Percentiles rank a stretch among this genome's conserved stretches.
These are phyloP conservation scores for Gossypium gossypioides DNA, from an alignment of 441 rosid species.

Conservation along the genomic window DNA sequence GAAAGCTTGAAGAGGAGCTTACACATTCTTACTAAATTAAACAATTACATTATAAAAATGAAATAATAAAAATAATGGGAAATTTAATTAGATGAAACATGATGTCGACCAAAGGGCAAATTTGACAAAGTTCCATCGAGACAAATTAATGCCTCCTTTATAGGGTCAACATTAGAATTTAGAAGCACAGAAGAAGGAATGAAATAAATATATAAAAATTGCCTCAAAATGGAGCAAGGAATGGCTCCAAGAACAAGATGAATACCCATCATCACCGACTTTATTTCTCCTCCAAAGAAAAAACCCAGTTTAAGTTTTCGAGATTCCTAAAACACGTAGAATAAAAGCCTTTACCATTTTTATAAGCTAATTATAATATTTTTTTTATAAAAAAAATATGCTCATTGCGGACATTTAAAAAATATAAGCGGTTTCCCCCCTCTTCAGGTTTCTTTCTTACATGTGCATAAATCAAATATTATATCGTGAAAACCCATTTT, in stretches of 20 bases:
- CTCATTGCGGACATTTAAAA: not conserved
- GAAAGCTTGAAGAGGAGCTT: not conserved
- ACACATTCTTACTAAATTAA: not conserved
- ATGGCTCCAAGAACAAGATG: slow-evolving; percentile 28
- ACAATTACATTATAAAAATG: not conserved
- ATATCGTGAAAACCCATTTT: not conserved
- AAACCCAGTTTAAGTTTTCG: slow-evolving; percentile 25
- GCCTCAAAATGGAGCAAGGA: slow-evolving; percentile 34
- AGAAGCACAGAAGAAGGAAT: not conserved
- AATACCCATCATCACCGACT: slow-evolving; percentile 6
- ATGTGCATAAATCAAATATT: slow-evolving; percentile 8
- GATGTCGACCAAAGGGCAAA: not conserved
- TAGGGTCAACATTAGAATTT: not conserved
- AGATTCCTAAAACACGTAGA: slow-evolving; percentile 38
- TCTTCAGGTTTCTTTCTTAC: slow-evolving; percentile 10
- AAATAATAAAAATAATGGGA: not conserved
- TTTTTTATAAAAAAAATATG: not conserved
- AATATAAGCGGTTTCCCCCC: slow-evolving; percentile 11
- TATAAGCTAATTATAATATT: not conserved
- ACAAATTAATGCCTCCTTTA: not conserved
- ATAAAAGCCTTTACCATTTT: slow-evolving; percentile 22
- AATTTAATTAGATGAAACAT: not conserved
- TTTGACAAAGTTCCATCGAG: not conserved
- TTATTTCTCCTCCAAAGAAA: not conserved
- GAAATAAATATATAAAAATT: slow-evolving; percentile 14